A percentile compares a stretch with the other conserved stretches of the same genome.
These are phyloP conservation scores for Termitomyces sp. DNA, from an alignment of 768 basidiomycete species.

Conservation along the genomic window DNA sequence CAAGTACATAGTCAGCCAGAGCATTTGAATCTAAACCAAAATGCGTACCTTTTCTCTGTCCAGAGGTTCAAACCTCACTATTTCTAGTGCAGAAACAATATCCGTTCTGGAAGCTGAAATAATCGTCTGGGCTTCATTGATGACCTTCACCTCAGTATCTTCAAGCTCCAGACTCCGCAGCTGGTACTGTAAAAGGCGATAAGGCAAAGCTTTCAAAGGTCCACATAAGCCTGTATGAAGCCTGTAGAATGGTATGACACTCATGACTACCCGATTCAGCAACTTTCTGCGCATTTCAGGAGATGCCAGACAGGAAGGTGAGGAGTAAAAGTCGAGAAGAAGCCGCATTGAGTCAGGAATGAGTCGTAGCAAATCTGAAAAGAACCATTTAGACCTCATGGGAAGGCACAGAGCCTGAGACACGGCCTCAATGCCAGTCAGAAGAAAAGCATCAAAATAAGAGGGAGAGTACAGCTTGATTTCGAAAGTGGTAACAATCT, in stretches of 20 bases:
- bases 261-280: conserved; percentile 34
- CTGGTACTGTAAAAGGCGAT: conserved; percentile 37
- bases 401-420: conserved; percentile 35
- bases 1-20: background rate
- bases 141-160: conserved; percentile 24
- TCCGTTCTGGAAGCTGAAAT: conserved; percentile 25
- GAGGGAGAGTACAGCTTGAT: conserved; percentile 24
- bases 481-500: conserved; percentile 25
- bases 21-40: background rate
- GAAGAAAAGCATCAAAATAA: conserved; percentile 42
- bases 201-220: conserved; percentile 26
- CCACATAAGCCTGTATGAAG: conserved; percentile 25
- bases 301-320: conserved; percentile 29
- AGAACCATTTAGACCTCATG: conserved; percentile 42
- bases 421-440: conserved; percentile 39
- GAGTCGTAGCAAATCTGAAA: conserved; percentile 41
- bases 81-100: conserved; percentile 29
- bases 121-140: conserved; percentile 12
- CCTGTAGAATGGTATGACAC: conserved; percentile 22
- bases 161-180: conserved; percentile 37
- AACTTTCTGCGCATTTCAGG: conserved; percentile 29
- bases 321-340: conserved; percentile 39
- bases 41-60: conserved; percentile 24
- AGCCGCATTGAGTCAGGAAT: conserved; percentile 32
- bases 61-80: conserved; percentile 33